These are phyloP conservation scores for Mycena galericulata DNA, from an alignment of 768 basidiomycete genomes.

Conservation along the genomic window DNA sequence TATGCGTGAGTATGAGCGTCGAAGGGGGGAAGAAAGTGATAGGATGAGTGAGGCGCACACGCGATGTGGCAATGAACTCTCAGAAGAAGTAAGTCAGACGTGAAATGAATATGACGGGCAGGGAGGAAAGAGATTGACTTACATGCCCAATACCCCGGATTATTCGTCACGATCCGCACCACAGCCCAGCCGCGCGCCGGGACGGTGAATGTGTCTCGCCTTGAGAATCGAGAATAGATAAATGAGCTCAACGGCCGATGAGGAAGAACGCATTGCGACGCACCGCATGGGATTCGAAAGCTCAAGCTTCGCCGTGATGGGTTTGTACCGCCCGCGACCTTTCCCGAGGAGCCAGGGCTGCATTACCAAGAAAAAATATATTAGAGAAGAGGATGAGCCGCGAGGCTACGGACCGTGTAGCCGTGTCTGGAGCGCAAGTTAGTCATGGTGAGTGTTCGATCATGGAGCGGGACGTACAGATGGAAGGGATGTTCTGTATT, in stretches of 20 bases:
- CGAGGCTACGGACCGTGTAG: constrained; percentile 11
- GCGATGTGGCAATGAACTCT: constrained; percentile 34
- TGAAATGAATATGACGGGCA: background rate
- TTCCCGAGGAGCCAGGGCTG: constrained; percentile 33
- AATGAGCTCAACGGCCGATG: background rate
- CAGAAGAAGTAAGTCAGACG: background rate
- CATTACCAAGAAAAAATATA: background rate
- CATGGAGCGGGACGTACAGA: constrained; percentile 9
- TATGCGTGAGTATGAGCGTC: background rate
- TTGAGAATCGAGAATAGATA: background rate
- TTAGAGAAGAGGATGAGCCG: background rate
- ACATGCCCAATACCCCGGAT: constrained; percentile 35
- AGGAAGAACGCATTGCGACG: background rate
- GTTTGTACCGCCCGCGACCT: constrained; percentile 28
- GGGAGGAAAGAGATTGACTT: background rate
- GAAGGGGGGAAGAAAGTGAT: background rate
- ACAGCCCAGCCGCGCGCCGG: constrained; percentile 29
- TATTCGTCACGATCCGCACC: constrained; percentile 30
- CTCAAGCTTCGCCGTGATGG: background rate
- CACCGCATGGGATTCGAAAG: constrained; percentile 16
- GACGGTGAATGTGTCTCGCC: constrained; percentile 31
- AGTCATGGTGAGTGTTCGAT: too few species aligned
- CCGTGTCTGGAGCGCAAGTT: constrained; percentile 9
- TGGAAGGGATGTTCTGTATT: constrained; percentile 26
- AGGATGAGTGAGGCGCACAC: constrained; percentile 18